These are phyloP conservation scores for Russula emetica DNA, from an alignment of 768 basidiomycete genomes.

Conservation along the genomic window DNA sequence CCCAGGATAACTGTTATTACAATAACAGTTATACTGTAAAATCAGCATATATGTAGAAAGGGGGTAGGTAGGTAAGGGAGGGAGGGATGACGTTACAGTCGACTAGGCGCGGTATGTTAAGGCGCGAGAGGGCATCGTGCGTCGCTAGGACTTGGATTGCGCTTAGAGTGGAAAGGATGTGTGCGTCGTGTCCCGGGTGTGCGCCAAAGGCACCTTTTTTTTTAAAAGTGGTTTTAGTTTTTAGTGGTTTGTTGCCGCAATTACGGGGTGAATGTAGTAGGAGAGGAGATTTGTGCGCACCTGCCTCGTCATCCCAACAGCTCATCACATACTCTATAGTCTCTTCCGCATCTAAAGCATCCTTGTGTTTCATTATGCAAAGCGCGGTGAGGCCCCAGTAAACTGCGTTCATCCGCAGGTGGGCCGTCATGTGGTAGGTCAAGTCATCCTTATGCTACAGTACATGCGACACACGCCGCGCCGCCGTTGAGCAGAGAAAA, in stretches of 20 bases:
- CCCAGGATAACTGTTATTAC: constrained; percentile 78
- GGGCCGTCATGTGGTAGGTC: constrained; percentile 84
- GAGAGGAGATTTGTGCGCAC: constrained; percentile 36
- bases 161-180: constrained; percentile 80
- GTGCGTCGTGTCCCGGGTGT: constrained; percentile 90
- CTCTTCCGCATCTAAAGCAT: constrained; percentile 77
- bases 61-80: too few species aligned
- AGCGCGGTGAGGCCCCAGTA: constrained; percentile 96
- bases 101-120: constrained; percentile 67
- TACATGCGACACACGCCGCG: constrained; percentile 29
- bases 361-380: constrained; percentile 69
- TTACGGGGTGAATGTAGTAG: too few species aligned
- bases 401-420: constrained; percentile 90
- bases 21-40: too few species aligned
- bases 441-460: constrained; percentile 78
- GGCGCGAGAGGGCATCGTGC: constrained; percentile 70
- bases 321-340: constrained; percentile 87
- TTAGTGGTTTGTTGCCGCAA: background rate
- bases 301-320: constrained; percentile 92
- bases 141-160: constrained; percentile 89
- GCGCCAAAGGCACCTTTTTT: constrained; percentile 86
- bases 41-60: background rate
- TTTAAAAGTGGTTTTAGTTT: too few species aligned
- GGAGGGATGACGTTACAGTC: constrained; percentile 51
- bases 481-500: background rate